phyloP scores from a whole-genome alignment of 208 protist genomes.

The Trypanosoma mega region DNA sequence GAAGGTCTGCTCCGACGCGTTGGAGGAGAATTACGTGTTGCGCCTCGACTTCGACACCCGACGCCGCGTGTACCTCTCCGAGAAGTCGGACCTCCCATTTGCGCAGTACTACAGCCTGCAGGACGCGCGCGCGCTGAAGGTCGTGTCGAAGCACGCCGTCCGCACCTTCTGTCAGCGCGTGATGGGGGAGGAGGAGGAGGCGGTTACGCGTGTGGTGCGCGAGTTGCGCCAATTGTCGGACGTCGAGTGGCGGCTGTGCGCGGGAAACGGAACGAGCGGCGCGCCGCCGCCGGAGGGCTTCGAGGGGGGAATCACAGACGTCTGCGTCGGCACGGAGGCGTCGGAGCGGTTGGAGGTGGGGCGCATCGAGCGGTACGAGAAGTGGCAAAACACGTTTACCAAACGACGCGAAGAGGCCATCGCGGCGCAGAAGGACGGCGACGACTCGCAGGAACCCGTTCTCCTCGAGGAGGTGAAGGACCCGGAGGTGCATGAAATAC shows the following conservation, averaged over 20 bases:
- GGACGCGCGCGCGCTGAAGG: constrained; percentile 36
- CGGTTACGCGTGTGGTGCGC: constrained; percentile 52
- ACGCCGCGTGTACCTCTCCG: constrained; percentile 53
- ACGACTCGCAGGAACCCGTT: background rate
- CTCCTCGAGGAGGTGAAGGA: background rate
- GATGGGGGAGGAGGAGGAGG: constrained; percentile 69
- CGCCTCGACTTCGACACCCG: constrained; percentile 58
- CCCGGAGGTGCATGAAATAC: background rate
- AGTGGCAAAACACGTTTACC: constrained; percentile 21
- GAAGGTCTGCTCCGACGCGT: constrained; percentile 41
- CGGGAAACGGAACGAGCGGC: constrained; percentile 25
- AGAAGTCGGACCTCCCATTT: constrained; percentile 22
- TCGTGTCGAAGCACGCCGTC: constrained; percentile 20
- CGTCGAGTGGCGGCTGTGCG: constrained; percentile 61
- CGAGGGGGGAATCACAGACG: constrained; percentile 15
- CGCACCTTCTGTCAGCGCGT: constrained; percentile 48
- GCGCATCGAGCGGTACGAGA: constrained; percentile 34
- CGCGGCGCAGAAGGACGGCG: constrained; percentile 9
- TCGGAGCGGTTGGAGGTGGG: constrained; percentile 34
- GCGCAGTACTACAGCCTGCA: constrained; percentile 49
- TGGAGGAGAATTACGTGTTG: constrained; percentile 45
- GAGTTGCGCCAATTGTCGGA: constrained; percentile 36
- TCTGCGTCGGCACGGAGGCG: constrained; percentile 24
- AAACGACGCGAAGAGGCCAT: constrained; percentile 20
- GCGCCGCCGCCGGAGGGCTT: background rate